phyloP scores from a whole-genome alignment of 2,329 filamentous ascomycete genomes.

The Aspergillus phoenicis region DNA sequence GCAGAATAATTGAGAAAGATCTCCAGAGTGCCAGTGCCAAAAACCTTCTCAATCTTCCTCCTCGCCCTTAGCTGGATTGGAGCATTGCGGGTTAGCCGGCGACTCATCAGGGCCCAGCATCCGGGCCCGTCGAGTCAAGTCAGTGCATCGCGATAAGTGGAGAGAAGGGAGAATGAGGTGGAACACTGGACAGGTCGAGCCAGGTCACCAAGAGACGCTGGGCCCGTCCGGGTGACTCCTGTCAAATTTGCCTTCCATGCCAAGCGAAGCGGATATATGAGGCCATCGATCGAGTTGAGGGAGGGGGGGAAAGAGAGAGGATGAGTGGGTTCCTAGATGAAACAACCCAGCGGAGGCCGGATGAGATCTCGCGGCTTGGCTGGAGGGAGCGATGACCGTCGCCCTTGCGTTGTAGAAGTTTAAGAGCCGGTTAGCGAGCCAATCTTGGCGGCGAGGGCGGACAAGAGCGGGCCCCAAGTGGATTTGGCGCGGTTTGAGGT shows the following conservation, averaged over 20 bases:
- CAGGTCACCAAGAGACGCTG: not conserved
- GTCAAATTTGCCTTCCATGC: conserved; percentile 1
- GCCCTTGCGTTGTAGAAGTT: conserved; percentile 6
- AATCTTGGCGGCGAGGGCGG: conserved; percentile 5
- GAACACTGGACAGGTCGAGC: not conserved
- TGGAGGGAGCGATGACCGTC: not conserved
- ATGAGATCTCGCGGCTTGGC: conserved; percentile 8
- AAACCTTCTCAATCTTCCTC: not conserved
- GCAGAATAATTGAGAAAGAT: no score
- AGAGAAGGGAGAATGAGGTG: not conserved
- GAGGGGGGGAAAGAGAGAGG: no score
- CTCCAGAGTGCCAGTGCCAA: not conserved
- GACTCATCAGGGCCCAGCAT: not conserved
- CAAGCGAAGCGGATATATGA: not conserved
- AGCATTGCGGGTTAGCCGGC: not conserved
- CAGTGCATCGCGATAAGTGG: not conserved
- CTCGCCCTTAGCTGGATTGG: not conserved
- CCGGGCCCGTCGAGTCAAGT: conserved; percentile 1
- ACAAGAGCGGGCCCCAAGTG: conserved; percentile 3
- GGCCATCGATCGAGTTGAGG: not conserved
- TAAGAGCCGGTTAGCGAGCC: not conserved
- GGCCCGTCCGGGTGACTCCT: not conserved
- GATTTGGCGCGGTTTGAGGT: conserved; percentile 3
- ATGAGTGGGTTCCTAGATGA: conserved; percentile 15
- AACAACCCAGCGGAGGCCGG: conserved; percentile 15